Base-by-base conservation (phyloP, 2,329 filamentous ascomycete species). In the Nemania sp. region DNA sequence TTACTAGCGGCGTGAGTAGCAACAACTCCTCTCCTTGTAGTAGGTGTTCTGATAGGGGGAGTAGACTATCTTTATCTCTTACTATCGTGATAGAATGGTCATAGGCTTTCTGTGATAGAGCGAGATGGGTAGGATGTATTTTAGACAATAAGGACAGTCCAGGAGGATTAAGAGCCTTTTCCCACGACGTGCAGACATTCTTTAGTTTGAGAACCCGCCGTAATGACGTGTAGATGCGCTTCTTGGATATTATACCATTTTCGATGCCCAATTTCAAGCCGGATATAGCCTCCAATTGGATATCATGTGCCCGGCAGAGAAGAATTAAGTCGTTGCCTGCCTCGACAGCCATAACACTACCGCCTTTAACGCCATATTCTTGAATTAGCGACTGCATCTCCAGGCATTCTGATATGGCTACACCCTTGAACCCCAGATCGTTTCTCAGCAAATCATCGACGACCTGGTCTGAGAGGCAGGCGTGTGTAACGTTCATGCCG, bases 331-430 rank as follows among this genome's bases (percentile, higher is more conserved):
- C 96, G 77, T 96, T 98, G 15, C 96, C 96, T 35, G 96, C 95
- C 78, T 97, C 96, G 58, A 98, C 93, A 3, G 96, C 96, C 94
- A 98, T 98, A 73, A 98, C 93, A 0, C 95, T 97, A 13, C 96
- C 96, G 47, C 96, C 95, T 73, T 95, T 94, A 20, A 99, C 94
- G n/a, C 95, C 95, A 57, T 98, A 96, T 74, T 98, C 97, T 77
- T 97, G 93, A 71, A 93, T 96, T 8, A 98, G 86, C 0, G 94
- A 94, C 76, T 98, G 94, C 95, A 98, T 98, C 78, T 98, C 95
- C 7, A 98, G 82, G 73, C 95, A 98, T 77, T 98, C 95, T 0
- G 94, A 98, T 57, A 98, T 93, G 26, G 96, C 94, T 2, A 98
- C 94, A 1, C 95, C 95, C 57, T 93, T 88, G 74, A 98, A 98